These are phyloP conservation scores for Monosporozyma aquatica DNA, from an alignment of 805 yeast species.

Conservation along the genomic window DNA sequence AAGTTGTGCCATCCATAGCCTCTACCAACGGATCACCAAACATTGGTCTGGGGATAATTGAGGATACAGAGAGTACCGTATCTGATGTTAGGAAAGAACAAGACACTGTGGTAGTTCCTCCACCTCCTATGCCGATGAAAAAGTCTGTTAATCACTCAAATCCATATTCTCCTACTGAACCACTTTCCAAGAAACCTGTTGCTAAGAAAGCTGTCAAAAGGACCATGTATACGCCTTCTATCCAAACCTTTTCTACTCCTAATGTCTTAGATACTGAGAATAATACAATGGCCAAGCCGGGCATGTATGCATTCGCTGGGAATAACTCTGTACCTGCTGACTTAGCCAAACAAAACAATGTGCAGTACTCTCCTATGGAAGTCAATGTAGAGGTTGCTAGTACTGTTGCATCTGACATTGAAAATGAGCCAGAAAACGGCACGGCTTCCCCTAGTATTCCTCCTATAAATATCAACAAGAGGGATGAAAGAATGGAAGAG, in stretches of 20 bases:
- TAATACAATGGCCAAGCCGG: neutral
- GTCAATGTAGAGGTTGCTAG: neutral
- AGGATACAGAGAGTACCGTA: too few relatives aligned
- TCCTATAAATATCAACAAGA: neutral
- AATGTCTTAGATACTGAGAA: neutral
- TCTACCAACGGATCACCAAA: too few relatives aligned
- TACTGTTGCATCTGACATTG: neutral
- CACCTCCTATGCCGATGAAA: neutral
- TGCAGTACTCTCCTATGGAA: neutral
- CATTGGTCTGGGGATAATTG: too few relatives aligned
- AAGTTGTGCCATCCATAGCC: too few relatives aligned
- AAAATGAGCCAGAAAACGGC: neutral
- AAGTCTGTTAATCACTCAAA: neutral
- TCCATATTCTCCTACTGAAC: constrained; percentile 9
- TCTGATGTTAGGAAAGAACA: too few relatives aligned
- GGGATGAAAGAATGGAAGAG: constrained; percentile 5
- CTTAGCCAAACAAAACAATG: neutral
- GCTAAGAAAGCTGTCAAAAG: constrained; percentile 4
- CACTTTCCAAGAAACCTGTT: too few relatives aligned
- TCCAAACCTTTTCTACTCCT: neutral
- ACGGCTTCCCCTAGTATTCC: neutral
- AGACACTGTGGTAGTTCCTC: neutral
- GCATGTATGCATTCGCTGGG: neutral
- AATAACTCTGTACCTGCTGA: neutral
- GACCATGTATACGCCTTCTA: constrained; percentile 7